A percentile compares a stretch with the other conserved stretches of the same genome.
phyloP scores from a whole-genome alignment of 129 eudicot genomes.

The Logfia minima region DNA sequence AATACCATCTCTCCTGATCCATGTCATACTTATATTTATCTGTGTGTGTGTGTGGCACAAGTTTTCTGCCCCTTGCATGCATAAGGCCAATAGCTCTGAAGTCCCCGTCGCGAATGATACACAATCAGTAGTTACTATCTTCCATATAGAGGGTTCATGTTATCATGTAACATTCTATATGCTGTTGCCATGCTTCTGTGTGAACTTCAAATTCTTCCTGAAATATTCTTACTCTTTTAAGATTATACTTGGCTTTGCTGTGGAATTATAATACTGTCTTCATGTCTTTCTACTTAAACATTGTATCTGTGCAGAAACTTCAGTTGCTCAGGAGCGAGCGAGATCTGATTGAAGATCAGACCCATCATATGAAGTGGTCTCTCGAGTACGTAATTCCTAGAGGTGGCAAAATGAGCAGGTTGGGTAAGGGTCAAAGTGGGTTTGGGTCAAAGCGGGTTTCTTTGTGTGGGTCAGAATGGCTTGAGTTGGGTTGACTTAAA shows the following conservation, averaged over 20 bases:
- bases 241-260: constrained; percentile 9
- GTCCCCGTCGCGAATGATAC: too few species aligned
- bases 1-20: too few species aligned
- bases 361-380: constrained; percentile 85
- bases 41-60: too few species aligned
- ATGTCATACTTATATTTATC: too few species aligned
- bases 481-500: neutral
- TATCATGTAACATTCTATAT: too few species aligned
- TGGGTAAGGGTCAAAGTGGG: neutral
- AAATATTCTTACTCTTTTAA: neutral
- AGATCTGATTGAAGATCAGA: constrained; percentile 71
- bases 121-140: too few species aligned
- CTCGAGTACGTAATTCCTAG: constrained; percentile 49
- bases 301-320: constrained; percentile 54
- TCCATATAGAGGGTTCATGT: too few species aligned
- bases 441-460: neutral
- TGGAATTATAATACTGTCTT: neutral
- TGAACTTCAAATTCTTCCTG: too few species aligned
- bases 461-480: neutral
- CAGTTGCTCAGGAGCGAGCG: constrained; percentile 72
- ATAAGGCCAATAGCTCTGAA: too few species aligned
- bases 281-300: constrained; percentile 13
- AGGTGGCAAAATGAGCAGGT: neutral
- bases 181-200: too few species aligned
- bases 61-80: too few species aligned